Percentiles rank a stretch among this genome's conserved stretches.
These are phyloP conservation scores for Nitzschia inconspicua DNA, from an alignment of 108 stramenopile genomes.

Conservation along the genomic window DNA sequence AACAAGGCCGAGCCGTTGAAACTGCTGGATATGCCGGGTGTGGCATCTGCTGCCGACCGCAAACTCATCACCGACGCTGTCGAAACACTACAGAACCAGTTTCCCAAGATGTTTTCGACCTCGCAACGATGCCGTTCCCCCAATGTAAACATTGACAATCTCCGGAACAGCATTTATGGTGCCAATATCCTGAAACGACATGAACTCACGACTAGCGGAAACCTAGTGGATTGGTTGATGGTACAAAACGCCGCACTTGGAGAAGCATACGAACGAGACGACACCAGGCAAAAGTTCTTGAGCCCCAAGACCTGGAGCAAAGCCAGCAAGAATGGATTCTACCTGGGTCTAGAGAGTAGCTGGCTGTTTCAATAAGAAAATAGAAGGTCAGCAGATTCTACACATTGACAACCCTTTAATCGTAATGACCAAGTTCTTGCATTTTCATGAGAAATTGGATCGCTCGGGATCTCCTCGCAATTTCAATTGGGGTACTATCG, in stretches of 20 bases:
- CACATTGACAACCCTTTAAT: too few species aligned
- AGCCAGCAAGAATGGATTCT: conserved; percentile 50
- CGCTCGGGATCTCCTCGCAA: conserved; percentile 48
- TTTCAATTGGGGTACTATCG: conserved; percentile 57
- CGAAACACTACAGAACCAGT: conserved; percentile 35
- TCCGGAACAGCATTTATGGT: conserved; percentile 78
- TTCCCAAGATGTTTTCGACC: conserved; percentile 73
- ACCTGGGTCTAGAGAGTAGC: conserved; percentile 58
- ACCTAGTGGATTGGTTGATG: conserved; percentile 51
- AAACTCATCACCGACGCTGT: conserved; percentile 64
- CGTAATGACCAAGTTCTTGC: conserved; percentile 57
- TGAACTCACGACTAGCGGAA: conserved; percentile 33
- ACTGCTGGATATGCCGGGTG: conserved; percentile 73
- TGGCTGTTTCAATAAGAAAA: conserved; percentile 53
- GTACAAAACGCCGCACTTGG: conserved; percentile 37
- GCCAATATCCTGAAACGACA: conserved; percentile 47
- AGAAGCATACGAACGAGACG: conserved; percentile 1
- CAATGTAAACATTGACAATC: conserved; percentile 82
- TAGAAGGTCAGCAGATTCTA: too few species aligned
- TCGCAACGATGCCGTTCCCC: conserved; percentile 70
- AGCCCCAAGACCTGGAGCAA: conserved; percentile 47
- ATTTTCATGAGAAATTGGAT: conserved; percentile 63
- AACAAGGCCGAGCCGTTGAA: conserved; percentile 86
- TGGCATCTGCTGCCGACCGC: conserved; percentile 43
- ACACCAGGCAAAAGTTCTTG: conserved; percentile 4